Base-by-base conservation (phyloP, 2,329 filamentous ascomycete species). In the Arthrobotrys megalospora region DNA sequence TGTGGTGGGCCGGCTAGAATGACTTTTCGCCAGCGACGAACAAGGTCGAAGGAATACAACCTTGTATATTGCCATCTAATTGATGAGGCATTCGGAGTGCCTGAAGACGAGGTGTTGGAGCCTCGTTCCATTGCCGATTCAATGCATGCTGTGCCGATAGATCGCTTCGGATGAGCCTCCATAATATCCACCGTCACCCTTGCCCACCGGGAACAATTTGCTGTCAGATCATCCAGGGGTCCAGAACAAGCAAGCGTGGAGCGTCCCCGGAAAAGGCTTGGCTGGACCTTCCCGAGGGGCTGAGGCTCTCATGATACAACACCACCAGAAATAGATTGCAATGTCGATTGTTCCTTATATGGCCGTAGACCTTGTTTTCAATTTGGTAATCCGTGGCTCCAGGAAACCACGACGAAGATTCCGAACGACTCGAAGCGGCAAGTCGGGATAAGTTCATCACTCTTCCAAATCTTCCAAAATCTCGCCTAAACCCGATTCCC, bases 301-400 rank as follows among this genome's bases (percentile, higher is more conserved):
- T 77, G 73, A 77, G 73, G 73, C 73, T 76, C 71, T 70, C 60
- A 70, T 71, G 58, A 77, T 70, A 62, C 47, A 71, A 48, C 52
- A 24, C 55, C 62, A 65, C 73, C 73, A 77, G 73, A 77, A 77
- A 77, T 77, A 77, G 66, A 63, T 36, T 5, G 43, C 6, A 41
- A 43, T 19, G 55, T 60, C 36, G 55, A 60, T 24, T 28, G 21
- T 24, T 60, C 34, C 21, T 24, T 19, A 28, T 38, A 28, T 24
- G 19, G 19, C 10, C 11, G 19, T 60, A 41, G 55, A 60, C 55
- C 34, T 38, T 41, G 55, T 43, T 60, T 60, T 43, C 34, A 28
- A 60, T 43, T 60, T 60, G 60, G 52, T 60, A 66, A 71, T 62
- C 55, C 41, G 52, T 28, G 60, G 60, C 64, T 71, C 68, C 50